phyloP scores from a whole-genome alignment of 179 eudicot species.

The Drosera spatulata region DNA sequence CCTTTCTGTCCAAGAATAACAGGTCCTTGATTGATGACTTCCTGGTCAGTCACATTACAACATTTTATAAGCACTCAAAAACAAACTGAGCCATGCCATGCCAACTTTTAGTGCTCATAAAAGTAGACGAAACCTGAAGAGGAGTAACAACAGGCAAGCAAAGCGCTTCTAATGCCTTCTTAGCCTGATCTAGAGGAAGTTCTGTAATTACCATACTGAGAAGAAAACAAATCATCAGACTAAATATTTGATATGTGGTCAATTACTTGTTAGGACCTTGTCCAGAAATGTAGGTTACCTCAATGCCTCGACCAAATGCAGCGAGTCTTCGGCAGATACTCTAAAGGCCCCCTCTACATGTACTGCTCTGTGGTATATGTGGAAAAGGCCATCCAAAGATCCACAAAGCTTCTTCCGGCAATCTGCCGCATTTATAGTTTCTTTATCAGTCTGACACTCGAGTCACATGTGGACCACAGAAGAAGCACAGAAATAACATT shows the following conservation, averaged over 20 bases:
- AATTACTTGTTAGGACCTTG: background rate
- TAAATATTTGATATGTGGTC: background rate
- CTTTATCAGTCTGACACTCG: too few relatives aligned
- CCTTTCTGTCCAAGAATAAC: constrained; percentile 58
- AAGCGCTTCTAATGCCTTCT: constrained; percentile 82
- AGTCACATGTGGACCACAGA: too few relatives aligned
- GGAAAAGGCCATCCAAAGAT: constrained; percentile 89
- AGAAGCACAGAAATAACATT: too few relatives aligned
- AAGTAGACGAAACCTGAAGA: constrained; percentile 54
- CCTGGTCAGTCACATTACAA: constrained; percentile 34
- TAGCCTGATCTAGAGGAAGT: constrained; percentile 96
- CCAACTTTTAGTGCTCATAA: background rate
- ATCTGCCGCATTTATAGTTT: constrained; percentile 32
- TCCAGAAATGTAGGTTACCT: constrained; percentile 34
- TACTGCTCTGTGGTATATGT: constrained; percentile 83
- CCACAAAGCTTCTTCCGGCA: constrained; percentile 92
- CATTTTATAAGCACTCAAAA: background rate
- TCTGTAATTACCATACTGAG: constrained; percentile 88
- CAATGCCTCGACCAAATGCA: constrained; percentile 92
- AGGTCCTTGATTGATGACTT: constrained; percentile 88
- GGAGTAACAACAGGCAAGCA: constrained; percentile 89
- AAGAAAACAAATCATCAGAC: constrained; percentile 13
- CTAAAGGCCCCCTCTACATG: constrained; percentile 73
- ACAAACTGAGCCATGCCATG: background rate
- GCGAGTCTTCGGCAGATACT: constrained; percentile 90